Base-by-base conservation (phyloP, 345 rosid genomes). In the Linum lewisii region DNA sequence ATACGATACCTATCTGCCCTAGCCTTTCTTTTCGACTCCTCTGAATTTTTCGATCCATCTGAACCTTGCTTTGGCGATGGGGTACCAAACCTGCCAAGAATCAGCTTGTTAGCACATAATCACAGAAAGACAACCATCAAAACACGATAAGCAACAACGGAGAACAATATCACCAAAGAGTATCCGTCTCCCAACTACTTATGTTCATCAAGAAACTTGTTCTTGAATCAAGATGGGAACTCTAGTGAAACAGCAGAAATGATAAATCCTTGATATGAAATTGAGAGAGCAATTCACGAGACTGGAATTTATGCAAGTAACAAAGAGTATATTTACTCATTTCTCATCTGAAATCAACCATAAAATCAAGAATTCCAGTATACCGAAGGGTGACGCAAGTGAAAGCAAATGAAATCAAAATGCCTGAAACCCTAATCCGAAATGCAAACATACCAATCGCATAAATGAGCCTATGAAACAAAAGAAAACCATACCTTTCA, bases 11-110 rank as follows among this genome's bases (percentile, higher is more conserved):
- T 89, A 75, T 89, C 97, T 61, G 94, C 95, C 72, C 99, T 76
- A 65, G 95, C 92, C 72, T 85, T 93, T 69, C 94, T 87, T 79
- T 89, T 93, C 70, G 78, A 62, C 59, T 83, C 92, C 76, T 89
- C 99, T 0, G 87, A 73, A 55, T 79, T 80, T 67, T 83, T 83
- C 55, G 72, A 53, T 51, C 55, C 55, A 10, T 52, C 55, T 23
- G 55, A 66, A 24, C 56, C 81, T 45, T 70, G 71, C 24, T 53
- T 45, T 5, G 66, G 57, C 10, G 75, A 53, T 18, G 61, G 75
- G 58, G 90, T 75, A 53, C 97, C 97, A 72, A 93, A 93, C 94
- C 97, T 89, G 63, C 57, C 32, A 68, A 47, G 49, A 53, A 11
- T 7, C 47, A 10, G 45, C 45, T 38, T 38, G 45, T 38, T 38